These are phyloP conservation scores for Dalechampia spathulata DNA, from an alignment of 441 rosid genomes.

Conservation along the genomic window DNA sequence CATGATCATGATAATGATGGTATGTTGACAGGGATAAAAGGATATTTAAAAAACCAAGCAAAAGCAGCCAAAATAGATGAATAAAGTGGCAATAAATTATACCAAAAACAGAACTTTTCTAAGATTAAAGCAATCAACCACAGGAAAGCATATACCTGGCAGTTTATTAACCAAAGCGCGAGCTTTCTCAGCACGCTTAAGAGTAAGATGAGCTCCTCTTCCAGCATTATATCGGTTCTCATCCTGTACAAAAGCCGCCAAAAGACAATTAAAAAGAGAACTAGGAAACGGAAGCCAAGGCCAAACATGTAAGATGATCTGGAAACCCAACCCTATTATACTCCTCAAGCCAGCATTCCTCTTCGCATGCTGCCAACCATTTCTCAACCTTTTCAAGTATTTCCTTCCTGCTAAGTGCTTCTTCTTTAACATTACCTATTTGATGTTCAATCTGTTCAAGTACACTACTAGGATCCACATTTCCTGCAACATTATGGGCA, in stretches of 20 bases:
- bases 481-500: constrained; percentile 29
- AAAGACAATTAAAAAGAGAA: constrained; percentile 13
- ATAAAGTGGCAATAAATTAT: neutral
- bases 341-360: constrained; percentile 98
- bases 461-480: constrained; percentile 48
- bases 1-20: neutral
- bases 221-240: constrained; percentile 96
- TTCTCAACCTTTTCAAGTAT: constrained; percentile 89
- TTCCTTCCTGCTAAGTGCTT: constrained; percentile 84
- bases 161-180: constrained; percentile 86
- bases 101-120: neutral
- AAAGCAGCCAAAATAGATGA: neutral
- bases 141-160: constrained; percentile 46
- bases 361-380: constrained; percentile 93
- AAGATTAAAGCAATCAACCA: neutral
- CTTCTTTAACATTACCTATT: constrained; percentile 76
- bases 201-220: constrained; percentile 91
- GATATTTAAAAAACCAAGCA: too few relatives aligned
- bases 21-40: too few relatives aligned
- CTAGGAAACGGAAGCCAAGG: neutral
- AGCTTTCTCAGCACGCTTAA: constrained; percentile 98
- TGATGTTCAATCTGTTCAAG: constrained; percentile 81
- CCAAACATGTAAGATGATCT: neutral
- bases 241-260: constrained; percentile 41
- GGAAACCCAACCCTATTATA: constrained; percentile 69